Base-by-base conservation (phyloP, 768 basidiomycete species). In the Naganishia antarctica region DNA sequence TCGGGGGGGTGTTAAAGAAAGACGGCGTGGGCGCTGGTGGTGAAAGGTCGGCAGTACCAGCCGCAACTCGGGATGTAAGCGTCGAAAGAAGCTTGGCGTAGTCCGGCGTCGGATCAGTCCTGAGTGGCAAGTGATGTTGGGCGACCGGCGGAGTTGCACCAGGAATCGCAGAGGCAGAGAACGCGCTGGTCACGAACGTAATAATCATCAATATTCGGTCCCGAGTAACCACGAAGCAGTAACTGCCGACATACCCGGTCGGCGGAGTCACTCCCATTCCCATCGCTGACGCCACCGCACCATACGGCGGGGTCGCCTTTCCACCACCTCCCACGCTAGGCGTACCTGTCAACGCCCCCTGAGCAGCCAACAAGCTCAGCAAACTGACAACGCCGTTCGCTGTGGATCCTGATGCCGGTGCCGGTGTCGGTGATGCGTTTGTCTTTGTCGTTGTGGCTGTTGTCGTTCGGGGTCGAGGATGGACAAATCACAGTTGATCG, bases 341-440 rank as follows among this genome's bases (percentile, higher is more conserved):
- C 21, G 7, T 18, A 6, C 50, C 50, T 16, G 50, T 32, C 15
- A 31, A 12, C 18, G 31, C 32, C 15, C n/a, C 29, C 7, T 51
- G 50, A 3, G 50, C 50, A 31, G 50, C 50, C 21, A 51, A 32
- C 50, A 51, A 51, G 50, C 50, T 51, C 50, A 51, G 32, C 31
- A 51, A 31, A 34, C 21, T 51, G 12, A 31, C 50, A n/a, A 51
- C 50, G 29, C 50, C 50, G 12, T 21, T 51, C 28, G 50, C 29
- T 12, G 45, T n/a, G 34, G 34, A 37, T 46, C 45, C 45, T 6
- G 45, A n/a, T 18, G 18, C 23, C n/a, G 26, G 29, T 51, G 29
- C 50, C 21, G 50, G n/a, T 29, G 18, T 4, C 5, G 50, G 50
- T 31, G 13, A n/a, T 29, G 18, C 3, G 28, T 3, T 37, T 37